Evolutionary conservation across 768 basidiomycete species (phyloP), one percentile per base, ranked within the genome.

Genomic region (Lentinula sp.): DNA sequence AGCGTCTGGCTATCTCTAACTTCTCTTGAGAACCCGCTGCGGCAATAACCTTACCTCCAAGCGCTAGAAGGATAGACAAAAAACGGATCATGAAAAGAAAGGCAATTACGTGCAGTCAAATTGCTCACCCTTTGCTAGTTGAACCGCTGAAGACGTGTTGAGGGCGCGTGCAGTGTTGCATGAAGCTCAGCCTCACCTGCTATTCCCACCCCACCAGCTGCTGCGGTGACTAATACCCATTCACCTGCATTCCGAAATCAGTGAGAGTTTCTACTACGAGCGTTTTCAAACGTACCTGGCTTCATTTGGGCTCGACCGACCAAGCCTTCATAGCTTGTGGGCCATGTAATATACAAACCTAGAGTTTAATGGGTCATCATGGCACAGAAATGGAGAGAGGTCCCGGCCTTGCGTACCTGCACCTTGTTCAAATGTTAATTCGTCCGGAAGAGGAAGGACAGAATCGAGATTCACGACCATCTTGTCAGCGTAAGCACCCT

Each of bases 181-280:
- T 33, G 4, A 32, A 33, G 35, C 32, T 36, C 18, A 18, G 15
- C 13, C 35, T 33, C 50, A 52, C 50, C 50, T 6, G 88, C 86
- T 55, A 96, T 86, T 0, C 95, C 95, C 4, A 98, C 95, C 12
- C 95, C 96, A 3, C 96, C 96, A 1, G 95, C 96, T n/a, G 92
- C 91, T 6, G 95, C 96, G 54, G 93, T 93, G 4, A 98, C 87
- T 2, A 99, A 84, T 3, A 97, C 84, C 84, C 89, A 94, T 75
- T 98, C 96, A 20, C 90, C 91, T 90, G 53, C 15, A 20, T 48
- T 15, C 9, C 20, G 18, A 33, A 16, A 43, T 53, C 55, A 6
- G 41, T 1, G 37, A 3, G 9, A 39, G 54, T 42, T 20, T 43
- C 4, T 16, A 37, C 7, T 13, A 33, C 7, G 23, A 2, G 39